Base-by-base conservation (phyloP, 1,284 basidiomycete genomes). In the Lignosus rhinocerotis region DNA sequence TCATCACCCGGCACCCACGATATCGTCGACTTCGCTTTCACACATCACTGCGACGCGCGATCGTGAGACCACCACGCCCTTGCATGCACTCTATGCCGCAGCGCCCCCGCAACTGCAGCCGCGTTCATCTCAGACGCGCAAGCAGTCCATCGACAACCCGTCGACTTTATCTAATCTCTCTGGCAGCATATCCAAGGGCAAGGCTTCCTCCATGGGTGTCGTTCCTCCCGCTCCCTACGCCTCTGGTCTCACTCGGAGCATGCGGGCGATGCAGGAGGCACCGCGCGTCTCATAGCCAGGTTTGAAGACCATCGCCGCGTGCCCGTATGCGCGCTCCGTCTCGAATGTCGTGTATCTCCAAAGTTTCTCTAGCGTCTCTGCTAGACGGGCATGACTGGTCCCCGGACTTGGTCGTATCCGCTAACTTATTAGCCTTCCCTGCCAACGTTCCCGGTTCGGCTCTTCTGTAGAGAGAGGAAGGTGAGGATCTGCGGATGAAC, bases 251-350 rank as follows among this genome's bases (percentile, higher is more conserved):
- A 61, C 66, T 16, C 48, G 62, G 17, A 66, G 59, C 51, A 51
- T 66, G 34, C 62, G 66, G 56, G 64, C 62, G 36, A 56, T 58
- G 55, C 60, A 60, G 49, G 64, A 67, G 32, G 51, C 59, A n/a
- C 61, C 56, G 39, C 65, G 61, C 56, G 59, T 62, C 48, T 60
- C 58, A 53, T 63, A 63, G 56, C 41, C 54, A 25, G 9, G 36
- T 49, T 39, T 31, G 30, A 34, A 25, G 25, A 14, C 43, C n/a
- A 6, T 2, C 38, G 31, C 50, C 56, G 38, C 51, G 44, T 57
- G 56, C 31, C 55, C 25, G 19, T 53, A 31, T 21, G 43, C 25
- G 36, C 51, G 16, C 34, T 31, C 11, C 39, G 19, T 39, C 19
- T 31, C 30, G n/a, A 3, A 16, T 30, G 49, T 41, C 11, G 45